These are phyloP conservation scores for Rhododendron mucronatum DNA, from an alignment of 148 eudicot genomes.

Conservation along the genomic window DNA sequence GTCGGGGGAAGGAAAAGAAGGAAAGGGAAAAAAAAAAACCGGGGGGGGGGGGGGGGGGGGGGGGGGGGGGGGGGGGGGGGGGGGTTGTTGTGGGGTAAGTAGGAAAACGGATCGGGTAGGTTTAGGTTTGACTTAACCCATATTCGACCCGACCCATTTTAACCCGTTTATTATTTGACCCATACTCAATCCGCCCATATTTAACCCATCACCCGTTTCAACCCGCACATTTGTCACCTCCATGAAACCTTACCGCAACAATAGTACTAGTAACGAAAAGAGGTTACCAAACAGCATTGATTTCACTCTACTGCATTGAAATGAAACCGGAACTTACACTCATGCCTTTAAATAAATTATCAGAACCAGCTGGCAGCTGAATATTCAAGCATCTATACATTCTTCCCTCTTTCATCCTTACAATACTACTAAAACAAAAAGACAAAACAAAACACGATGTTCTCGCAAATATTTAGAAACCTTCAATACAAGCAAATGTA, in stretches of 20 bases:
- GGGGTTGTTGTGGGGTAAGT: fast-evolving
- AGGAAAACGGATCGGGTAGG: too few species aligned
- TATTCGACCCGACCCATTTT: too few species aligned
- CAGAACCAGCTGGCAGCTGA: neutral
- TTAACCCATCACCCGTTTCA: too few species aligned
- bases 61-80: fast-evolving
- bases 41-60: fast-evolving
- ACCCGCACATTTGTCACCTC: too few species aligned
- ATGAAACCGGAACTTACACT: neutral
- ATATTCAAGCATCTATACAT: slow-evolving; percentile 1
- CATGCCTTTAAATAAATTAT: neutral
- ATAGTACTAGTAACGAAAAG: too few species aligned
- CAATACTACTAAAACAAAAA: neutral
- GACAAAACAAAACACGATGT: neutral
- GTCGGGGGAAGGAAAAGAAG: too few species aligned
- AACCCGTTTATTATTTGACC: too few species aligned
- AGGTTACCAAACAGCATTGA: neutral
- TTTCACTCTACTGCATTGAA: neutral
- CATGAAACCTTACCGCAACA: neutral
- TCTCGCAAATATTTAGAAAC: neutral
- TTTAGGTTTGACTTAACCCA: too few species aligned
- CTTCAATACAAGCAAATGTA: slow-evolving; percentile 1
- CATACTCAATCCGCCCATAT: too few species aligned
- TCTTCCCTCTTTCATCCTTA: neutral
- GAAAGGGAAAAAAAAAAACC: too few species aligned